phyloP scores from a whole-genome alignment of 192 early-diverging fungal species.

The Paraglomus brasilianum region DNA sequence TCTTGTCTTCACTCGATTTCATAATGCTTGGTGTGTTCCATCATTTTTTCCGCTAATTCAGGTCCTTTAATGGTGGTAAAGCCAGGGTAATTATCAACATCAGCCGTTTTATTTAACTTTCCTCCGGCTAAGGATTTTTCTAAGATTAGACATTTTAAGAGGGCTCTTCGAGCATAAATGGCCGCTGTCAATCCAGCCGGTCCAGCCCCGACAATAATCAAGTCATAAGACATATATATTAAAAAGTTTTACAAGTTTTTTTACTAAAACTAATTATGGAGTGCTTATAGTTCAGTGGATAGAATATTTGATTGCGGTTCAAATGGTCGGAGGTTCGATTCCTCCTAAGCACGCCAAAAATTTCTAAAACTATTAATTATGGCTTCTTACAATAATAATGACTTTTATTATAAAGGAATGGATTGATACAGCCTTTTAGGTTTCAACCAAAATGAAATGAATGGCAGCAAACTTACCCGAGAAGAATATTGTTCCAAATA shows the following conservation, averaged over 20 bases:
- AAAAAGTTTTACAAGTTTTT: conserved; percentile 26
- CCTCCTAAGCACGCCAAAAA: background rate
- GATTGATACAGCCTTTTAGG: too few relatives aligned
- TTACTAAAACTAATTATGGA: too few relatives aligned
- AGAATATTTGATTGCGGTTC: background rate
- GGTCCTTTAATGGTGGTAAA: conserved; percentile 22
- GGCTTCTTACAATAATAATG: too few relatives aligned
- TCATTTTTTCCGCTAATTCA: conserved; percentile 20
- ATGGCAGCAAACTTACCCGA: too few relatives aligned
- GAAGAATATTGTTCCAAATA: too few relatives aligned
- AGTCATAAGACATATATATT: conserved; percentile 24
- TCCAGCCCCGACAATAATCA: conserved; percentile 23
- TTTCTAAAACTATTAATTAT: too few relatives aligned
- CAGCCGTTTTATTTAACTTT: conserved; percentile 21
- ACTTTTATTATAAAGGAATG: too few relatives aligned
- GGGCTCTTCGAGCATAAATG: conserved; percentile 7
- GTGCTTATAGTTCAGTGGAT: background rate
- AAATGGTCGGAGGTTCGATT: background rate
- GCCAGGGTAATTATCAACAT: conserved; percentile 16
- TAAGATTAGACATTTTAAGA: conserved; percentile 7
- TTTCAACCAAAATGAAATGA: too few relatives aligned
- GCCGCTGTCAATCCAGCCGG: conserved; percentile 15
- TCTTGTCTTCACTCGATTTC: background rate
- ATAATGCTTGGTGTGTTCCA: conserved; percentile 4
- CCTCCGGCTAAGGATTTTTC: background rate